phyloP scores from a whole-genome alignment of 2,329 filamentous ascomycete species.

The Biscogniauxia mediterranea region DNA sequence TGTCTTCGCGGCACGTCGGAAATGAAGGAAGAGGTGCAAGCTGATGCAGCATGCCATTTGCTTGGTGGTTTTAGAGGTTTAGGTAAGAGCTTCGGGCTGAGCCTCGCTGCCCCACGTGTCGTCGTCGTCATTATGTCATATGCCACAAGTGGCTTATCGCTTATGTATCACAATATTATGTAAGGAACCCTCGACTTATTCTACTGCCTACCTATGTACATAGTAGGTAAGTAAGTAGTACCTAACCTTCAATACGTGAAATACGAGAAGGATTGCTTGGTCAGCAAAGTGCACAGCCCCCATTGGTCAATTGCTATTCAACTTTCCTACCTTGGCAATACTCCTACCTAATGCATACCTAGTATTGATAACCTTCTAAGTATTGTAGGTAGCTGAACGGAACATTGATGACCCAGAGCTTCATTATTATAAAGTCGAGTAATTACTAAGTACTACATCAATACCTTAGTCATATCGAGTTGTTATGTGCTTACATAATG shows the following conservation, averaged over 20 bases:
- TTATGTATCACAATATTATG: constrained; percentile 3
- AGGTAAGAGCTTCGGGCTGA: constrained; percentile 10
- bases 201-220: no score
- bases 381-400: no score
- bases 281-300: not conserved
- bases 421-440: no score
- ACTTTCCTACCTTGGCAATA: not conserved
- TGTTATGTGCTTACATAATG: no score
- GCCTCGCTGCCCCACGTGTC: constrained; percentile 18
- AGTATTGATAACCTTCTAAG: no score
- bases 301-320: not conserved
- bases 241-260: not conserved
- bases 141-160: not conserved
- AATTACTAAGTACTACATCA: no score
- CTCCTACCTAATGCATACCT: not conserved
- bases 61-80: not conserved
- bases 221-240: no score
- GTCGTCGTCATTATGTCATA: constrained; percentile 13
- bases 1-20: not conserved
- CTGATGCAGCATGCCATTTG: constrained; percentile 1
- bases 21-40: not conserved
- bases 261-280: not conserved
- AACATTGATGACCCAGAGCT: no score
- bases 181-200: not conserved
- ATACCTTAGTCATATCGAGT: no score